These are phyloP conservation scores for Cardamine resedifolia DNA, from an alignment of 345 rosid species.

Conservation along the genomic window DNA sequence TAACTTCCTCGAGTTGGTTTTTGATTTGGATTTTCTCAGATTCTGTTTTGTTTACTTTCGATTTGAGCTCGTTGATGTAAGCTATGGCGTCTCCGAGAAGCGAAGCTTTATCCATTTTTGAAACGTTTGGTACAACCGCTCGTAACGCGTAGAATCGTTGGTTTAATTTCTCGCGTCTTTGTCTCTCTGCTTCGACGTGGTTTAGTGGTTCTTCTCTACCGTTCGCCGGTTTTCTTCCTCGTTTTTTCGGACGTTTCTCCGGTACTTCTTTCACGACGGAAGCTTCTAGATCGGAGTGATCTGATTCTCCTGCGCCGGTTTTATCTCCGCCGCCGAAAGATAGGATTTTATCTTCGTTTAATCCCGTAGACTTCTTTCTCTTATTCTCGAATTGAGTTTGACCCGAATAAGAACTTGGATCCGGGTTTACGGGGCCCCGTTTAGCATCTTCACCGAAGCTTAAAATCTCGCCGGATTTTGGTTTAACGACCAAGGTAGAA, in stretches of 20 bases:
- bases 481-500: conserved; percentile 50
- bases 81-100: conserved; percentile 89
- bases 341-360: conserved; percentile 68
- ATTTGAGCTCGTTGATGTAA: conserved; percentile 77
- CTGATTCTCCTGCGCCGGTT: conserved; percentile 69
- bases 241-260: conserved; percentile 84
- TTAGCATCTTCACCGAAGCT: conserved; percentile 72
- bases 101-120: conserved; percentile 97
- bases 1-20: conserved; percentile 63
- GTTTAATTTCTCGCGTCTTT: conserved; percentile 95
- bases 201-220: conserved; percentile 96
- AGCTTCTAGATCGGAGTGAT: conserved; percentile 92
- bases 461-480: conserved; percentile 75
- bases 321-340: conserved; percentile 76
- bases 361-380: conserved; percentile 53
- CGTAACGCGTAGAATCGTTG: conserved; percentile 89
- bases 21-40: conserved; percentile 60
- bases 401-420: conserved; percentile 47
- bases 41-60: conserved; percentile 57
- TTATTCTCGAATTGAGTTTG: conserved; percentile 58
- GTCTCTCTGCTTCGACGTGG: conserved; percentile 98
- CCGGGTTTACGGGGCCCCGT: conserved; percentile 41
- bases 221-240: conserved; percentile 93
- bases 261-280: conserved; percentile 79
- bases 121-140: conserved; percentile 95